Evolutionary conservation across 768 basidiomycete genomes (phyloP), one percentile per base, ranked within the genome.

Genomic region (Pholiota molesta): DNA sequence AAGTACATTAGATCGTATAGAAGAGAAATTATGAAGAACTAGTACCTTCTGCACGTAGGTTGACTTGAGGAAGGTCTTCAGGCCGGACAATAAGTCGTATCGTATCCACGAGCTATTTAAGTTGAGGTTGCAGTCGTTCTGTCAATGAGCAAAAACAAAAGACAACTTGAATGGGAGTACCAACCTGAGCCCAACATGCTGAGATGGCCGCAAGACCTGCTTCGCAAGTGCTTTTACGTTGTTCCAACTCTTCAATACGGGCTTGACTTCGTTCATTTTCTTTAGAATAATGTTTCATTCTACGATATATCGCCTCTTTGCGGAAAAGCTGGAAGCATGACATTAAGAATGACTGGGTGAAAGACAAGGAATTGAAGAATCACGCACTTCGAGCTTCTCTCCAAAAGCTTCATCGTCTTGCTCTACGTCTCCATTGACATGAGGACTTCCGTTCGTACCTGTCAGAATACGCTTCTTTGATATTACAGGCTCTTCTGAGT

Each of bases 251-350:
- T 49, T 81, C 80, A 56, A 92, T 84, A 59, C 83, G 83, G 67
- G 76, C 72, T 69, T 84, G 81, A 63, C 83, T 84, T 47, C 90
- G 84, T 64, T 89, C 85, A 73, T 87, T 79, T 77, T 92, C 88
- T 63, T 90, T 84, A 59, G 87, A 85, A 73, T 94, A 94, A 68
- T 93, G 86, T 69, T 81, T 87, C 92, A 95, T 94, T 61, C 91
- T 81, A 42, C 93, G 83, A 74, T 86, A 94, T 54, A 95, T 87
- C 45, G 93, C 93, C 68, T 92, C 91, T 74, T 95, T 94, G 63
- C 90, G 86, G 73, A 92, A 94, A n/a, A 83, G 78, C 92, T 94
- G 65, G 26, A 65, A 61, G 21, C 11, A 55, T 23, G n/a, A 57
- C 10, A 42, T 51, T 39, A 59, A 59, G 60, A 62, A 39, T 2